These are phyloP conservation scores for Calonectria henricotiae DNA, from an alignment of 2,329 filamentous ascomycete genomes.

Conservation along the genomic window DNA sequence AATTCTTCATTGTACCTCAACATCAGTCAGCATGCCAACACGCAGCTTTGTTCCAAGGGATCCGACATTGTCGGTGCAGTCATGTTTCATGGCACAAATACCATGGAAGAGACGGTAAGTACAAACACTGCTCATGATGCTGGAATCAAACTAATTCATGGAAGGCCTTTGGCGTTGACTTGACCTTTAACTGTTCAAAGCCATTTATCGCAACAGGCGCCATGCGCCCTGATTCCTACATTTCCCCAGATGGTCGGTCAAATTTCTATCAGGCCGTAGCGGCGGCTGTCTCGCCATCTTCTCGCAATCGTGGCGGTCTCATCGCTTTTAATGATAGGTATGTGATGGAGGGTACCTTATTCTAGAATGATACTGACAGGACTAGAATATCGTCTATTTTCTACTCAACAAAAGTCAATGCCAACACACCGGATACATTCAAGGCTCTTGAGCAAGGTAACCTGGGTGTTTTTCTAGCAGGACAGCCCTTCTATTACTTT, in stretches of 20 bases:
- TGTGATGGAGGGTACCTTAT: not conserved
- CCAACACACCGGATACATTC: constrained; percentile 75
- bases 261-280: constrained; percentile 44
- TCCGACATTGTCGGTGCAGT: constrained; percentile 54
- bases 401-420: constrained; percentile 74
- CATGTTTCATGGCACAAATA: constrained; percentile 69
- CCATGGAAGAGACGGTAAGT: constrained; percentile 67
- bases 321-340: constrained; percentile 73
- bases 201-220: constrained; percentile 42
- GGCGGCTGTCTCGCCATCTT: constrained; percentile 29
- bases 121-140: rapidly evolving
- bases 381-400: constrained; percentile 59
- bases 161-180: constrained; percentile 40
- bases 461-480: constrained; percentile 61
- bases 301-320: constrained; percentile 66
- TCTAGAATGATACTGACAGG: not conserved
- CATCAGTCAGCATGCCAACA: constrained; percentile 55
- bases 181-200: constrained; percentile 45
- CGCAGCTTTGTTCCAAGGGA: constrained; percentile 52
- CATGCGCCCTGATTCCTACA: constrained; percentile 37
- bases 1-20: constrained; percentile 57
- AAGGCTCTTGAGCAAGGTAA: constrained; percentile 67
- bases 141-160: not conserved
- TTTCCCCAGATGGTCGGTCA: constrained; percentile 40
- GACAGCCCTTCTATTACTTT: constrained; percentile 71